Base-by-base conservation (phyloP, 2,329 filamentous ascomycete genomes). In the Fusarium scirpi region DNA sequence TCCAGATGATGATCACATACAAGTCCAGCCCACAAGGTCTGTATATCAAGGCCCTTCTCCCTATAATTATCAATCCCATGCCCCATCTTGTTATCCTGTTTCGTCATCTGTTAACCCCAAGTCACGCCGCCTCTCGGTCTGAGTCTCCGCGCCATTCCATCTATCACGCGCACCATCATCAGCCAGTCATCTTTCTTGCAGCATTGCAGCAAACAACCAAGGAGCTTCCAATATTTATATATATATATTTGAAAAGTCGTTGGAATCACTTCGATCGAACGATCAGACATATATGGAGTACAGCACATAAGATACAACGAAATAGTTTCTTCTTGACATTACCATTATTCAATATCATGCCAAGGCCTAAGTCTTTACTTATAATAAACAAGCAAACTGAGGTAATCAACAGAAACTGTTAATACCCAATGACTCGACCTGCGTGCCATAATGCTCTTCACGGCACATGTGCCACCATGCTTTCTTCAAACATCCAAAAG, bases 261-360 rank as follows among this genome's bases (percentile, higher is more conserved):
- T 16, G 32, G 22, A 15, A 25, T 16, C n/a, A 8, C 18, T 22
- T 25, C 13, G 18, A 25, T 11, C 9, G 18, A 27, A 18, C 32
- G 18, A 40, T 20, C 22, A 20, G 9, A 16, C 10, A 24, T 22
- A 8, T 10, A 15, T 32, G 18, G n/a, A 18, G 47, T 46, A 55
- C 25, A 34, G 30, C 27, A 60, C 38, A 29, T 40, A n/a, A 15
- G 49, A 58, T 16, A 44, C 44, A 55, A 29, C 22, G 34, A 38
- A 38, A 60, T 24, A 51, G n/a, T 51, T 61, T 58, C 54, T 61
- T 67, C 52, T 74, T 53, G 65, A 70, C 66, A 77, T 77, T 77
- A 77, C 69, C 69, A 77, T 77, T 77, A 77, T 64, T 76, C 63
- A 76, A 72, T 77, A 77, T 67, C 70, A 68, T 73, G 54, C 32